Evolutionary conservation across 2,329 filamentous ascomycete genomes (phyloP), one percentile per base, ranked within the genome.

Genomic region (Exophiala xenobiotica): DNA sequence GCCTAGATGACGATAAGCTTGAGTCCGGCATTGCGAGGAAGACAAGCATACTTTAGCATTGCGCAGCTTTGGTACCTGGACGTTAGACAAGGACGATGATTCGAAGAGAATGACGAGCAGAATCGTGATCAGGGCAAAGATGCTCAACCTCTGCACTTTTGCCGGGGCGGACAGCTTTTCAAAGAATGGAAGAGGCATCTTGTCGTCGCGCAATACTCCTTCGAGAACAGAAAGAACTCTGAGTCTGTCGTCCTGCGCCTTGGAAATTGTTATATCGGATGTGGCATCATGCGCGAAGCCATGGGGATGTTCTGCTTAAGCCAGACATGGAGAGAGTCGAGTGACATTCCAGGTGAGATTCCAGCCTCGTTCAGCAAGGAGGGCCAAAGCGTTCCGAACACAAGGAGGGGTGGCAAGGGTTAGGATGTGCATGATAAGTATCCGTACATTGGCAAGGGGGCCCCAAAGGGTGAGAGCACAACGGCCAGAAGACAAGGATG

Each of bases 151-250:
- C 33, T 57, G 54, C 22, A 57, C 50, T 31, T 51, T 51, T 23
- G 51, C 51, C 5, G 54, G 54, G 27, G 51, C 54, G n/a, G 54
- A 49, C 45, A 57, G 49, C 8, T 45, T 43, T 22, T 54, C 54
- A 24, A 54, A 45, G 8, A 44, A 29, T n/a, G 54, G 51, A 23
- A 49, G 37, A 46, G 46, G 31, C 54, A 57, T 57, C 23, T 57
- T 47, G 47, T 38, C 29, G 51, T n/a, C 31, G 31, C 31, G n/a
- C 31, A 35, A 39, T 48, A 35, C 29, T 40, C 47, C 39, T 51
- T 37, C 26, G 29, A 38, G n/a, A 23, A 19, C 18, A 27, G 9
- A 39, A 35, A 46, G n/a, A 23, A 35, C 12, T n/a, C 12, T 7
- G 19, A 11, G 14, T 20, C 16, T 46, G 26, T n/a, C 16, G 26